Conservation (phyloP, 345 rosid species). For the Pistacia atlantica region DNA sequence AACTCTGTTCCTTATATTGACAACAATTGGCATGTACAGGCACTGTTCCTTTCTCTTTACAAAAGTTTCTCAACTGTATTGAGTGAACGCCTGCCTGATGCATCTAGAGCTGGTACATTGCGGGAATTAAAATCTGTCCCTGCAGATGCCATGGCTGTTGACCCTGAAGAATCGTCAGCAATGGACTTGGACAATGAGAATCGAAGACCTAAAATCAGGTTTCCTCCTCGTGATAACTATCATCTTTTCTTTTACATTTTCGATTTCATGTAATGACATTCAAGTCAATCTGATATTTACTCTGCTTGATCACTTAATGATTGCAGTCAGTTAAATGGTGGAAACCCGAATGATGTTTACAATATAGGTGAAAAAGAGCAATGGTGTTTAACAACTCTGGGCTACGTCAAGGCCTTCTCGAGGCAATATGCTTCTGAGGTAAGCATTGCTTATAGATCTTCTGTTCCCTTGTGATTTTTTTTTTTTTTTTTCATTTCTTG, state of each 20-base stretch:
- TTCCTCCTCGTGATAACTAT: no score
- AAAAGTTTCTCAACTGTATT: conserved; percentile 67
- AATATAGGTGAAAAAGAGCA: conserved; percentile 81
- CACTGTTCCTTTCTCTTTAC: conserved; percentile 63
- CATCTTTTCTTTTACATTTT: background rate
- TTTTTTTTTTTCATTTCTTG: background rate
- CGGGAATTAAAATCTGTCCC: conserved; percentile 54
- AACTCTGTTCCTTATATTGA: conserved; percentile 1
- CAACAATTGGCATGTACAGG: conserved; percentile 41
- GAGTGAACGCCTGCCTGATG: conserved; percentile 78
- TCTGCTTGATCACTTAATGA: conserved; percentile 4
- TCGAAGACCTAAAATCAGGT: conserved; percentile 57
- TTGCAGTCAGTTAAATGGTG: conserved; percentile 60
- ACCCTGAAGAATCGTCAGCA: conserved; percentile 51
- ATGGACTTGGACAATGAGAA: conserved; percentile 86
- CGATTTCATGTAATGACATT: background rate
- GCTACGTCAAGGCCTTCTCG: conserved; percentile 83
- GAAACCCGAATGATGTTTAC: conserved; percentile 29
- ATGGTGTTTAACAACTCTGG: conserved; percentile 92
- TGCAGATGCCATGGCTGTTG: conserved; percentile 59
- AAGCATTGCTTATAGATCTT: conserved; percentile 13
- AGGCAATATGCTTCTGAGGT: conserved; percentile 96
- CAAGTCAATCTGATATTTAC: background rate
- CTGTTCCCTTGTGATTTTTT: background rate
- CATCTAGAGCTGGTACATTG: conserved; percentile 61